These are phyloP conservation scores for Salix dunnii DNA, from an alignment of 345 rosid genomes.

Conservation along the genomic window DNA sequence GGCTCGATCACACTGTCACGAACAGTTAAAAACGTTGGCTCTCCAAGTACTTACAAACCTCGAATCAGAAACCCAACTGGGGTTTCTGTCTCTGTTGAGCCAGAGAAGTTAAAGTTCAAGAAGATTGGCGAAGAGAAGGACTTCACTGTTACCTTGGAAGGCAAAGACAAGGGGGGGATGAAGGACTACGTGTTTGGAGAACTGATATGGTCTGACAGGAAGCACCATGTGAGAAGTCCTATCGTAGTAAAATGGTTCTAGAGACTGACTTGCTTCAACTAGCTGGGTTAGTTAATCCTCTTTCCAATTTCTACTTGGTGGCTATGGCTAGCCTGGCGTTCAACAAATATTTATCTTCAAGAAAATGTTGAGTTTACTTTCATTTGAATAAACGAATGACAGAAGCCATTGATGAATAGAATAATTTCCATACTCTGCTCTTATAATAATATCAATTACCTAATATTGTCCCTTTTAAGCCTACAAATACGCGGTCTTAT, in stretches of 20 bases:
- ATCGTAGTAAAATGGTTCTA: conserved; percentile 21
- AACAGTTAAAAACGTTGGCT: conserved; percentile 27
- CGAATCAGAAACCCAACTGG: conserved; percentile 15
- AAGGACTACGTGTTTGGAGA: conserved; percentile 35
- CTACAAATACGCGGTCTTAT: no score
- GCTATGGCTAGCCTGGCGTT: neutral
- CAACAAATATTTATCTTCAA: neutral
- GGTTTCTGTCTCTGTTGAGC: conserved; percentile 20
- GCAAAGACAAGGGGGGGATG: conserved; percentile 16
- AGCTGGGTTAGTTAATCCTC: neutral
- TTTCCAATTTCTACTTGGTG: neutral
- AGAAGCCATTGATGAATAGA: neutral
- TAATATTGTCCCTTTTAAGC: neutral
- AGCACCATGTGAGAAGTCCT: conserved; percentile 24
- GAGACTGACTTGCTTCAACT: neutral
- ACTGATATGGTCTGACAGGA: conserved; percentile 21
- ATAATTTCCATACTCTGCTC: no score
- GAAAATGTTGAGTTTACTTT: neutral
- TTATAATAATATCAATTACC: neutral
- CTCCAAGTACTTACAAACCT: conserved; percentile 12
- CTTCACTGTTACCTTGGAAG: conserved; percentile 10
- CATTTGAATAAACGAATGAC: neutral
- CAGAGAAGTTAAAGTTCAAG: conserved; percentile 15
- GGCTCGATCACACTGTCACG: conserved; percentile 20
- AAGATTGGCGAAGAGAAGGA: conserved; percentile 23